Evolutionary conservation across 176 grass and related monocot genomes (phyloP), one percentile per base, ranked within the genome.

Genomic region (Paspalum vaginatum): DNA sequence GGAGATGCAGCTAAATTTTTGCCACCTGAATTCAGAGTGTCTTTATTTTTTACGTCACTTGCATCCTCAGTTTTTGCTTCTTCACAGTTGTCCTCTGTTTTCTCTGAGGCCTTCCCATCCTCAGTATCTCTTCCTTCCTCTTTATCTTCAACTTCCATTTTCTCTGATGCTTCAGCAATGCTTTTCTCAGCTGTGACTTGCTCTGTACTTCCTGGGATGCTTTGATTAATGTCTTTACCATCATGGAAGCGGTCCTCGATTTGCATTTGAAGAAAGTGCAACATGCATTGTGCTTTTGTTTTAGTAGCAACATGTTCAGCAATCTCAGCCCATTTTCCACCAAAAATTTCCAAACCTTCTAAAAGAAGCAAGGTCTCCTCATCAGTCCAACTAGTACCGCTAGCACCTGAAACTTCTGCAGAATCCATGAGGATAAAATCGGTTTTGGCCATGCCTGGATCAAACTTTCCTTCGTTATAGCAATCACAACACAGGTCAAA

Each of bases 371-470:
- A 76, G 26, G 97, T 96, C 73, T 99, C 97, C 47, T 99, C 90
- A 86, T 99, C 97, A 84, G 97, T 93, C 97, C 97, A 99, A 52
- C 84, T 99, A 80, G 93, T 92, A 82, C 93, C 97, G 77, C 90
- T 88, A 84, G 86, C 93, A 86, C 90, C 96, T 86, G 96, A 69
- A 85, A 81, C 79, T 79, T 91, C 97, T 66, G 86, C 83, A 67
- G 97, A 92, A 71, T 95, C 97, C 97, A 99, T 99, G 52, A 99
- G 90, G 72, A 99, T 99, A 77, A 99, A 99, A 86, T 99, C 97
- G 11, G 90, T 84, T 80, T 83, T 91, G 85, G 90, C 76, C 97
- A 99, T 99, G 81, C 97, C 90, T 53, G 79, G 22, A 68, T 84
- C 93, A 27, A 99, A 95, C 82, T 99, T 99, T 72, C 77, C 87